Base-by-base conservation (phyloP, 2,329 filamentous ascomycete species). In the Sporothrix pseudoabietina region DNA sequence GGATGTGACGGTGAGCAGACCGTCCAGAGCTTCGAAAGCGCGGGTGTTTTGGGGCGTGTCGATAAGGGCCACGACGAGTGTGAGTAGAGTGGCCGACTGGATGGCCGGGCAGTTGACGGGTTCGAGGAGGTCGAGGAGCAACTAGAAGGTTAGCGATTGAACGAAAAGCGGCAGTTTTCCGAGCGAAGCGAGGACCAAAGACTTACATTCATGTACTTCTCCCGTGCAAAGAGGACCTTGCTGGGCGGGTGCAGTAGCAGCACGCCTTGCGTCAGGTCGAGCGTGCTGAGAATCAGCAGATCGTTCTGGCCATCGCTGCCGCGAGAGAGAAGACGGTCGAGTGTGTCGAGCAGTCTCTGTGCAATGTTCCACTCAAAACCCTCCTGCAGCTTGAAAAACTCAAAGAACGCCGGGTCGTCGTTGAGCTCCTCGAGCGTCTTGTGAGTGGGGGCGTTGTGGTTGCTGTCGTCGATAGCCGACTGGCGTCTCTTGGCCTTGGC, bases 311-410 rank as follows among this genome's bases (percentile, higher is more conserved):
- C 93, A 41, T 79, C 77, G 68, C 76, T 77, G 57, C 78, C 77
- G 3, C 77, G 77, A 16, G 76, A 75, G 5, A 79, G 74, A 39
- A 79, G 77, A 65, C 78, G 78, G 65, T 79, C 78, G 8, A 78
- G 76, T 12, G 77, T 78, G 70, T 91, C 90, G 75, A 97, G 91
- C 75, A 98, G 87, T 75, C 94, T 90, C 83, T 94, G 90, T 16
- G 94, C 91, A 72, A 98, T 93, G 83, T 99, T 99, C 92, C 94
- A 98, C 84, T 98, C 94, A 80, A 99, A 99, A 2, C 94, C 93
- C 80, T 98, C 94, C 82, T 99, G 96, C 77, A 98, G 82, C 81
- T 97, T 94, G 85, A 97, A 98, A 85, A 98, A 98, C 82, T 98
- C 94, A 77, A 93, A 87, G 80, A 98, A 98, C 26, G 94, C 95